Conservation (phyloP, 768 basidiomycete species). For the Termitomyces sp. region DNA sequence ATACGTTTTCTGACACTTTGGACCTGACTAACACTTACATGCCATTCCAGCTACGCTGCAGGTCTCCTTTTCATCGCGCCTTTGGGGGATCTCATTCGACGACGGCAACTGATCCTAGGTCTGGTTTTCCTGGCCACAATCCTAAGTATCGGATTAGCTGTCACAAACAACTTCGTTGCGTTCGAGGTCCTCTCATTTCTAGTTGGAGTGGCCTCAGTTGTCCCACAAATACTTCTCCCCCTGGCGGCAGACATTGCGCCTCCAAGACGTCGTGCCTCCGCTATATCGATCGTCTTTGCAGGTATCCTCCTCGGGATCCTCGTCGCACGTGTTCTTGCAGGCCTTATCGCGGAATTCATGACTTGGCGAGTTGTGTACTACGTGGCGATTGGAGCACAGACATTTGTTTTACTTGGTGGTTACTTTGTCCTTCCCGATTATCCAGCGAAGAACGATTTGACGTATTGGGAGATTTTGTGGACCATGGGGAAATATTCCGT, state of each 20-base stretch:
- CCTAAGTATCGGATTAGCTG: conserved; percentile 64
- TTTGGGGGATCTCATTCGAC: conserved; percentile 77
- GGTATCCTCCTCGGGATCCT: conserved; percentile 71
- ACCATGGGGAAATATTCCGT: conserved; percentile 76
- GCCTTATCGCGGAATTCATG: conserved; percentile 68
- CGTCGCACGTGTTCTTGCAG: conserved; percentile 70
- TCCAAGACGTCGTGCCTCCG: conserved; percentile 64
- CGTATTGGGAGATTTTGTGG: conserved; percentile 65
- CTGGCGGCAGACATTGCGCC: conserved; percentile 83
- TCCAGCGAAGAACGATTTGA: conserved; percentile 68
- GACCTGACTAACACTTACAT: neutral
- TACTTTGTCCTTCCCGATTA: conserved; percentile 80
- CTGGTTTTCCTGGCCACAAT: conserved; percentile 37
- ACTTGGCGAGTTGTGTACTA: conserved; percentile 78
- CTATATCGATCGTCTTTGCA: conserved; percentile 71
- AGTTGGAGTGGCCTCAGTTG: conserved; percentile 67
- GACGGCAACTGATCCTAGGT: conserved; percentile 65
- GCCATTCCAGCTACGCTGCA: conserved; percentile 54
- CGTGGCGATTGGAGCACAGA: conserved; percentile 71
- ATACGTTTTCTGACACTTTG: neutral
- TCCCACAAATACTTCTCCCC: conserved; percentile 74
- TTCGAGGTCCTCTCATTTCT: conserved; percentile 72
- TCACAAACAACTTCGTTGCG: conserved; percentile 53
- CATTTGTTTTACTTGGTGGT: conserved; percentile 48
- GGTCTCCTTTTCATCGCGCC: conserved; percentile 78